Conservation (phyloP, 2,329 filamentous ascomycete species). For the Alternaria alternata region DNA sequence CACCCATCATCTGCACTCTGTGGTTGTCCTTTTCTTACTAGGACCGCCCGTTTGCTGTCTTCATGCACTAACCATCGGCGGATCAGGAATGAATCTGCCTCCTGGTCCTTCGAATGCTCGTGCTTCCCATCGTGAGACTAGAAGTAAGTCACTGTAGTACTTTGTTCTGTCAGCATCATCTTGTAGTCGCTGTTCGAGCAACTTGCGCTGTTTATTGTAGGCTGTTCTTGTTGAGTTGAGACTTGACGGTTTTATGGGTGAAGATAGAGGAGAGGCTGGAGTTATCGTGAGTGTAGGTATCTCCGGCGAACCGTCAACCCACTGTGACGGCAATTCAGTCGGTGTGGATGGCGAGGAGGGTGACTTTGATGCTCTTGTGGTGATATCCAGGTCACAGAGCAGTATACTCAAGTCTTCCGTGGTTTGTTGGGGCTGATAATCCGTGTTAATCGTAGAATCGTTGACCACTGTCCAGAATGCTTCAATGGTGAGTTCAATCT, state of each 20-base stretch:
- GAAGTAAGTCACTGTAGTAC: neutral
- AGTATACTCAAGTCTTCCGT: neutral
- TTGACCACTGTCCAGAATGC: constrained; percentile 23
- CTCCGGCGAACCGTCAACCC: neutral
- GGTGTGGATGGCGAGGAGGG: neutral
- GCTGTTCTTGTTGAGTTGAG: neutral
- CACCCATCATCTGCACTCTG: neutral
- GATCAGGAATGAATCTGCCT: neutral
- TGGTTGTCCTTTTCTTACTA: neutral
- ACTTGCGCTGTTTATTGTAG: neutral
- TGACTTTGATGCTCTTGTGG: neutral
- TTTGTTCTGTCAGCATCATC: neutral
- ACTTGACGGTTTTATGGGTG: neutral
- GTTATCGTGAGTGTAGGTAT: neutral
- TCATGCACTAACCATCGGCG: neutral
- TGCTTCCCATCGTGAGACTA: neutral
- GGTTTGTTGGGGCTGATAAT: neutral
- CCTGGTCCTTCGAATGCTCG: neutral
- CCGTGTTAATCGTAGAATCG: neutral
- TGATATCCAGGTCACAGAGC: neutral
- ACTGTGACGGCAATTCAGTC: neutral
- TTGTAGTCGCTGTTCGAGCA: neutral
- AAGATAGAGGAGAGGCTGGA: neutral
- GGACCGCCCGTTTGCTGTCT: neutral
- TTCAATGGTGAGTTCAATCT: constrained; percentile 7